Base-by-base conservation (phyloP, 1,284 basidiomycete genomes). In the Salmacisia buchloeana region DNA sequence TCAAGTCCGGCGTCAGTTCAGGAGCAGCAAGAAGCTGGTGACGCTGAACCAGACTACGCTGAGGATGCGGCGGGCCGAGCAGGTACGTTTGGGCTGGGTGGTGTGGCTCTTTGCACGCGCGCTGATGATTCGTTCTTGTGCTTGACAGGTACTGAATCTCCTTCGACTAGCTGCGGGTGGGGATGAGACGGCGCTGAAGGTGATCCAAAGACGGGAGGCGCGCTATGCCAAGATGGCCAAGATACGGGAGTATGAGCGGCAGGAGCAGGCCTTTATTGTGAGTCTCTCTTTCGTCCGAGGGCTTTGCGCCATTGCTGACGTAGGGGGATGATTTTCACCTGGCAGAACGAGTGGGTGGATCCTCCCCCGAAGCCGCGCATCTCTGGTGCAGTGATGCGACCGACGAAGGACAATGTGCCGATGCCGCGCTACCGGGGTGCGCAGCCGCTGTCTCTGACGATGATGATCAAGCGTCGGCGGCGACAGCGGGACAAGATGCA, bases 391-490 rank as follows among this genome's bases (percentile, higher is more conserved):
- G 63, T 79, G 29, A 43, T 79, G 18, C 67, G 73, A 1, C 75
- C 77, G 0, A 67, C 70, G 12, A 62, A 73, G 43, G 76, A 57
- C 62, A 78, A 78, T 58, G 62, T 64, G 9, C 76, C 76, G 0
- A 63, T 78, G 41, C 74, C 72, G 25, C 71, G 77, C 5, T 78
- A 74, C 72, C 76, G 76, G 56, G 76, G 76, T 13, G 65, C 68
- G 15, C 77, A 79, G 62, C 77, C 77, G 0, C 49, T 60, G 2
- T 35, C 38, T 6, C 65, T 79, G 46, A 73, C 70, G 33, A 77
- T 79, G 77, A 78, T 74, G 72, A 77, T 79, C 66, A 64, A 63
- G 29, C 60, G 63, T 3, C 72, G 77, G 36, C 56, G 60, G 35
- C 13, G 18, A 33, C 38, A 34, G 29, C 34, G 46, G 56, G 21